These are phyloP conservation scores for Cercospora sp. DNA, from an alignment of 2,329 filamentous ascomycete genomes.

Conservation along the genomic window DNA sequence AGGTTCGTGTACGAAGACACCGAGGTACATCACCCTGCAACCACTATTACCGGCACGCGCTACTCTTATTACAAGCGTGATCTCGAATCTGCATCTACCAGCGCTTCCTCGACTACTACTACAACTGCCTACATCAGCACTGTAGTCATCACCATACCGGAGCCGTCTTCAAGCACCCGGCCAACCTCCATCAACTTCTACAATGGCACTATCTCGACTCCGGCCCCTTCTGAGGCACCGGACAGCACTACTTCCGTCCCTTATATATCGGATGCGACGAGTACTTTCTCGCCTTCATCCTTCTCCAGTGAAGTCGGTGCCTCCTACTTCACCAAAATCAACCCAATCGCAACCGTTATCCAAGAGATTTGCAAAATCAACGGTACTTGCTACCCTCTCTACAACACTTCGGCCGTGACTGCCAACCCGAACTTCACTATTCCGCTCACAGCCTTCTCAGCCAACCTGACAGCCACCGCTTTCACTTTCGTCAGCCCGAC, in stretches of 20 bases:
- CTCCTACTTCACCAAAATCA: constrained; percentile 1
- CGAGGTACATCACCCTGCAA: neutral
- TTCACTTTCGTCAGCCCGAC: neutral
- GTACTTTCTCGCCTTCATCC: neutral
- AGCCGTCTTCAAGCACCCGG: neutral
- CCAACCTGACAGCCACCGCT: neutral
- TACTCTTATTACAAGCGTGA: neutral
- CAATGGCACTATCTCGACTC: neutral
- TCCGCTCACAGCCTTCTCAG: neutral
- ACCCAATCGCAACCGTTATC: neutral
- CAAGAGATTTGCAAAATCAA: neutral
- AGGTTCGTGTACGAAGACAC: neutral
- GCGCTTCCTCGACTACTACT: neutral
- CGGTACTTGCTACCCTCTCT: neutral
- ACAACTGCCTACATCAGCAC: neutral
- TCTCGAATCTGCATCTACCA: neutral
- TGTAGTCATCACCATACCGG: neutral
- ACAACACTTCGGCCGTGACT: neutral
- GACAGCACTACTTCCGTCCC: neutral
- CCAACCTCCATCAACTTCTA: neutral
- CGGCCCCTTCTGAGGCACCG: neutral
- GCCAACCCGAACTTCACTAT: neutral
- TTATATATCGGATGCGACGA: neutral
- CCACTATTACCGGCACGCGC: neutral
- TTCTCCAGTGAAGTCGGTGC: neutral